Base-by-base conservation (phyloP, 2,329 filamentous ascomycete genomes). In the Hypoxylon sp. region DNA sequence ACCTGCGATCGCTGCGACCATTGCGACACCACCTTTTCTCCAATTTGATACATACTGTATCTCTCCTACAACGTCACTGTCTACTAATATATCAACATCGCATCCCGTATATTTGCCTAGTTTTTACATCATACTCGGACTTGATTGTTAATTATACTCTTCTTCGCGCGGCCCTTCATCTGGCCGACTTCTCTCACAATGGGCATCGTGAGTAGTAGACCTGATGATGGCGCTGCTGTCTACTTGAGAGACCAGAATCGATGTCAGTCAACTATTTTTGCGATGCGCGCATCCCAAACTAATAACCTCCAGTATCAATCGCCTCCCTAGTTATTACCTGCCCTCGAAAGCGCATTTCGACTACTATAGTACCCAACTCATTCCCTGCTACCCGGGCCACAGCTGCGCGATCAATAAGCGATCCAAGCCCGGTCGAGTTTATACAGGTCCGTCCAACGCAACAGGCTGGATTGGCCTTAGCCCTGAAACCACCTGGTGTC, bases 211-310 rank as follows among this genome's bases (percentile, higher is more conserved):
- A 87, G 85, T 72, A 97, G 92, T 79, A 89, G 86, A 74, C 86
- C 87, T 67, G 92, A 96, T 66, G 92, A 97, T 67, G 89, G 86
- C 70, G 81, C 84, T 64, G 75, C 84, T 65, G 78, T 97, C 70
- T 95, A 89, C 72, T 79, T 97, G 69, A 88, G 89, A 76, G 94
- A 99, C 71, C 94, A 96, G 79, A 90, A 84, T 71, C 86, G 91
- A 81, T 85, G 94, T 97, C 81, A 70, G 88, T 77, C 65, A 65
- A 51, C 51, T 42, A 51, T 45, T 55, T 43, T 48, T 58, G 50
- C 47, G 40, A 54, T 59, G 44, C 56, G 53, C 60, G 41, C 59
- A 50, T 35, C 15, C 25, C 32, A 27, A 54, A 55, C 63, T 68
- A 51, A 67, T 57, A 40, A 27, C 41, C 50, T 53, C 32, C 71